Base-by-base conservation (phyloP, 768 basidiomycete species). In the Rhodotorula diobovata region DNA sequence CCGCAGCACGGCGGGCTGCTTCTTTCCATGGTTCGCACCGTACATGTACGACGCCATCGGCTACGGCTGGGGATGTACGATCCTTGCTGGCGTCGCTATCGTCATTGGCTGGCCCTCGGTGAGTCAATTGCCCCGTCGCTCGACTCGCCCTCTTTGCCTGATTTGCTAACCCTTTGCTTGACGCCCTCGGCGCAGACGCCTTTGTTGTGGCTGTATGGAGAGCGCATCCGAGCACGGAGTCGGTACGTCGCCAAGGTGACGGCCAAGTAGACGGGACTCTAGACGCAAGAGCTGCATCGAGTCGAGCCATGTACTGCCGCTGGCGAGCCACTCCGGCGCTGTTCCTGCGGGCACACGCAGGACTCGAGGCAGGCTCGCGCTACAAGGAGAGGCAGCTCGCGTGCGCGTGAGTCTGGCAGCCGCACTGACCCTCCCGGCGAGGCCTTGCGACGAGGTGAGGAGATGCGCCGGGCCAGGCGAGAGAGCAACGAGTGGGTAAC, bases 1-100 rank as follows among this genome's bases (percentile, higher is more conserved):
- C 23, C 86, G 90, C 35, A 86, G 87, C 0, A 65, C 89, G 1
- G 85, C 86, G 2, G 90, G 90, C 1, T 90, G 89, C 63, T 86
- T 84, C 2, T 90, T 91, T 77, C 90, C 90, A 4, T 80, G 91
- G n/a, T 77, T 68, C 58, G 74, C 69, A 1, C 48, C 60, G 8
- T 73, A 66, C 61, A 74, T 78, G 72, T 90, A 85, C 79, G 78
- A 81, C 1, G 81, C 81, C 23, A 81, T 90, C 1, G 90, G 89
- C 8, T 88, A 87, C 66, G 90, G 89, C 0, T 88, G 86, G 70
- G 88, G 87, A 15, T 61, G 86, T 71, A 88, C 89, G 0, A 82
- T 90, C 7, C 82, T 91, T 12, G 89, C 89, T 0, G 83, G 77
- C 16, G 72, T 84, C 3, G 82, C 87, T 4, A 85, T 90, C 63